phyloP scores from a whole-genome alignment of 352 stramenopile species.

The Blastocystis hominis region DNA sequence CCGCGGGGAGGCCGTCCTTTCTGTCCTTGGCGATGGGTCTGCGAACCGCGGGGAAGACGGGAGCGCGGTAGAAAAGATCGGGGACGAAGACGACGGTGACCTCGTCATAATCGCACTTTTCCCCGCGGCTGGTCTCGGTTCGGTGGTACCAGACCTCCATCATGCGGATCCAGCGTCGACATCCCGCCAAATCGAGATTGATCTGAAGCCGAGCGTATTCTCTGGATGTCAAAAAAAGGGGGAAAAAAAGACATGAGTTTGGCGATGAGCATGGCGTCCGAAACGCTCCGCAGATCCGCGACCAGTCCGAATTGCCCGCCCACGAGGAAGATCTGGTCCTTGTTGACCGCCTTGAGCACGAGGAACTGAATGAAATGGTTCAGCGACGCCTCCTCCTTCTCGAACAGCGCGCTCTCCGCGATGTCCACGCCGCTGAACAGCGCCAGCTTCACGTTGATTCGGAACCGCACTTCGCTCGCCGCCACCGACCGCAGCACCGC shows the following conservation, averaged over 20 bases:
- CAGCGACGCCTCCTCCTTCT: neutral
- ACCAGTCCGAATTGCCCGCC: slow-evolving; percentile 10
- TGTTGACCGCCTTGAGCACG: neutral
- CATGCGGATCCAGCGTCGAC: slow-evolving; percentile 34
- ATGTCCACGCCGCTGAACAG: slow-evolving; percentile 41
- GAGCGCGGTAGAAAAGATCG: neutral
- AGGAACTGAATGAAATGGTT: slow-evolving; percentile 47
- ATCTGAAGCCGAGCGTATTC: neutral
- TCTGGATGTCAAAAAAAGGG: neutral
- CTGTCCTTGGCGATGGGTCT: neutral
- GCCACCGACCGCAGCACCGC: neutral
- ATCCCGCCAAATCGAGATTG: slow-evolving; percentile 13
- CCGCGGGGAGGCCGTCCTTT: neutral
- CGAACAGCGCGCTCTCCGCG: neutral
- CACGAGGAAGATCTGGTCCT: slow-evolving; percentile 43
- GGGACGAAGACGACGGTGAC: slow-evolving; percentile 40
- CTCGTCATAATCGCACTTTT: slow-evolving; percentile 44
- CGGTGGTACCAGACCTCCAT: slow-evolving; percentile 51
- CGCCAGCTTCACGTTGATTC: slow-evolving; percentile 44
- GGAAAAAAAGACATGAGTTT: neutral
- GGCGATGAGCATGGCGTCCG: slow-evolving; percentile 20
- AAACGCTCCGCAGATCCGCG: neutral
- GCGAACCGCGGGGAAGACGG: neutral
- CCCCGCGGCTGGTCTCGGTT: neutral
- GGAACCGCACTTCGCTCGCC: neutral